phyloP scores from a whole-genome alignment of 2,329 filamentous ascomycete genomes.

The Macrophomina tecta region DNA sequence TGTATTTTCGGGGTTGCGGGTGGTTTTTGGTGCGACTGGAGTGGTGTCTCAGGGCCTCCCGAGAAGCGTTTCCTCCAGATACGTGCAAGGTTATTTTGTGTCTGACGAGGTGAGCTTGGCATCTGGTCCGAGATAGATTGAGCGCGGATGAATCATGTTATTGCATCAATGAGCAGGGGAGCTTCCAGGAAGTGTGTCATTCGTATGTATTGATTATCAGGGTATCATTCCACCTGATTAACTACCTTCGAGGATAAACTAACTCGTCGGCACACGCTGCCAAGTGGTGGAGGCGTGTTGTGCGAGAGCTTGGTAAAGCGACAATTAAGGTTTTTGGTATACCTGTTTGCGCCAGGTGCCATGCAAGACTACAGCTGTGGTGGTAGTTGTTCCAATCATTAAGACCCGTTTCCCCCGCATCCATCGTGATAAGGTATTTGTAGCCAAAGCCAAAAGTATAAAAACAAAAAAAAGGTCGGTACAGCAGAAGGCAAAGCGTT shows the following conservation, averaged over 20 bases:
- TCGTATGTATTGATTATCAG: constrained; percentile 10
- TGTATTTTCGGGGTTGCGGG: background rate
- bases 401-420: constrained; percentile 21
- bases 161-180: background rate
- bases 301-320: background rate
- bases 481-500: constrained; percentile 11
- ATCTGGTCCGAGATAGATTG: background rate
- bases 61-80: background rate
- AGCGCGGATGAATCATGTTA: background rate
- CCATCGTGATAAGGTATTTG: constrained; percentile 13
- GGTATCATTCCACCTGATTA: constrained; percentile 25
- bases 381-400: constrained; percentile 1
- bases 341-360: constrained; percentile 25
- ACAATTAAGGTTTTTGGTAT: constrained; percentile 18
- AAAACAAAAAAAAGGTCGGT: constrained; percentile 3
- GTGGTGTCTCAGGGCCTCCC: background rate
- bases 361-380: constrained; percentile 15
- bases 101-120: background rate
- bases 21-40: background rate
- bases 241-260: constrained; percentile 14
- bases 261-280: constrained; percentile 1
- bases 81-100: background rate
- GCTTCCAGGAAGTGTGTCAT: background rate
- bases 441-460: constrained; percentile 9
- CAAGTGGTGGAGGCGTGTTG: background rate